These are phyloP conservation scores for Colletotrichum truncatum DNA, from an alignment of 2,329 filamentous ascomycete genomes.

Conservation along the genomic window DNA sequence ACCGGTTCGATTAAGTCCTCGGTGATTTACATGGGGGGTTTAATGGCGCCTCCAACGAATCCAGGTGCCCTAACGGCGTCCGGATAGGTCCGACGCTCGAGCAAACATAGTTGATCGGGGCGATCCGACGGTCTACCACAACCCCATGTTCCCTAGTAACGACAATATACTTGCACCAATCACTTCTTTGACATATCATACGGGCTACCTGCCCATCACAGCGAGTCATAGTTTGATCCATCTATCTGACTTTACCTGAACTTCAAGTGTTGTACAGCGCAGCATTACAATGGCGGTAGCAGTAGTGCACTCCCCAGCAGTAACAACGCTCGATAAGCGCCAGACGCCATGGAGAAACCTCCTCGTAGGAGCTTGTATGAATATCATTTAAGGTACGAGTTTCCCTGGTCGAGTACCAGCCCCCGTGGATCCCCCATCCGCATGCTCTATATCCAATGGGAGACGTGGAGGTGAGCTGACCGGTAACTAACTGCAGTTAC, in stretches of 20 bases:
- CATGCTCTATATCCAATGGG: neutral
- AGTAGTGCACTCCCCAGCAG: neutral
- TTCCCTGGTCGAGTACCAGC: fast-evolving
- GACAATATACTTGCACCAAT: too few species aligned
- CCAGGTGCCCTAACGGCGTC: neutral
- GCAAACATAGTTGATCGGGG: neutral
- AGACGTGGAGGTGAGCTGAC: too few species aligned
- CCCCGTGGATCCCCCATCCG: neutral
- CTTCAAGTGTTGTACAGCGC: too few species aligned
- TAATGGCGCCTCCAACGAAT: too few species aligned
- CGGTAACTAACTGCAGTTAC: constrained; percentile 19
- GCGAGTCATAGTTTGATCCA: too few species aligned
- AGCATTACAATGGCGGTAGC: neutral
- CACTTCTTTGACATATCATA: neutral
- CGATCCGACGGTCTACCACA: neutral
- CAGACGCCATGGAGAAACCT: constrained; percentile 15
- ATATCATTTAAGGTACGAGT: constrained; percentile 5
- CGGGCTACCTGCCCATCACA: too few species aligned
- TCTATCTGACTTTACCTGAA: too few species aligned
- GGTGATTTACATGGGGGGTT: too few species aligned
- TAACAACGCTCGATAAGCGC: neutral
- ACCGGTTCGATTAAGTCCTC: too few species aligned
- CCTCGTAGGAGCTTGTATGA: neutral
- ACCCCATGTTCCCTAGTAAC: too few species aligned
- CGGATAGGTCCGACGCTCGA: neutral